Evolutionary conservation across 139 green algal species (phyloP).

Genomic region (Zygnema circumcarinatum): DNA sequence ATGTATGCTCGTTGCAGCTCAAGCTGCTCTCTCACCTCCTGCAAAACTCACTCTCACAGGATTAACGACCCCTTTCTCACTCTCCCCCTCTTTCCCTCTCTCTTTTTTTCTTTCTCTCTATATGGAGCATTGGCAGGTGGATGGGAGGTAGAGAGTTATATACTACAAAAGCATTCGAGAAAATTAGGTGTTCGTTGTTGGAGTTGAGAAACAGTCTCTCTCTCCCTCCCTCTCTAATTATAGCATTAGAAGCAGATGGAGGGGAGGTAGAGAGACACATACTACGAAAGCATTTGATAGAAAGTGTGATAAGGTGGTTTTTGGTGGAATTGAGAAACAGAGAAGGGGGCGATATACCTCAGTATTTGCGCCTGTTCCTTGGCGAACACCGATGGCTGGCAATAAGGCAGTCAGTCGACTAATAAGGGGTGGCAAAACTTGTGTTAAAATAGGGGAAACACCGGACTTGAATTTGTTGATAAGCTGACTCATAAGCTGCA

Average conservation of each 20-base stretch:
- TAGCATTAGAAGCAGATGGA: too few species aligned
- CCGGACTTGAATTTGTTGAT: conserved; percentile 53
- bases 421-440: conserved; percentile 32
- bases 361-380: background rate
- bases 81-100: background rate
- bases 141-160: too few species aligned
- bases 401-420: conserved; percentile 20
- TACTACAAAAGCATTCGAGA: too few species aligned
- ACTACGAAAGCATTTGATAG: too few species aligned
- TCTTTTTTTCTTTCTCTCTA: too few species aligned
- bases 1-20: conserved; percentile 52
- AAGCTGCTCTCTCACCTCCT: conserved; percentile 49
- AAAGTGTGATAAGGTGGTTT: too few species aligned
- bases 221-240: too few species aligned
- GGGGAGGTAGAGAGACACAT: too few species aligned
- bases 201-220: too few species aligned
- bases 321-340: too few species aligned
- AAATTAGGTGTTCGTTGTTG: too few species aligned
- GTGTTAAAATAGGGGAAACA: conserved; percentile 42
- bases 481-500: conserved; percentile 63
- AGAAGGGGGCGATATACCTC: background rate
- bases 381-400: background rate
- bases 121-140: too few species aligned
- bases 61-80: background rate
- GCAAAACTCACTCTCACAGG: conserved; percentile 37